Evolutionary conservation across 1,139 yeast species (phyloP).

Genomic region (Hemisphaericaspora lyxosophila): DNA sequence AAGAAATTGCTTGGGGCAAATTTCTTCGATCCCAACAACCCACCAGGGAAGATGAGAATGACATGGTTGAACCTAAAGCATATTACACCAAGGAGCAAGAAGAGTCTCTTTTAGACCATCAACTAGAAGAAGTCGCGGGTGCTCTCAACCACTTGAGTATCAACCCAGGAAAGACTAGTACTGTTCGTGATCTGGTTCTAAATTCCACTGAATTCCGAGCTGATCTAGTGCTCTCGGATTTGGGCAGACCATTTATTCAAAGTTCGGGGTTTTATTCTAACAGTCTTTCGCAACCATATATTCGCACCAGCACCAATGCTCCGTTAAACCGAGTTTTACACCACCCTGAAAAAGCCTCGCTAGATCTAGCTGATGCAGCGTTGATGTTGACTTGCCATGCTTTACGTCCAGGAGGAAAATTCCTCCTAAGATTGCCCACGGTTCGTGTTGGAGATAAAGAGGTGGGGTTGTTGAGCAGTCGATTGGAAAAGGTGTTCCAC

Average conservation of each 20-base stretch:
- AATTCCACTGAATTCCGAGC: constrained; percentile 24
- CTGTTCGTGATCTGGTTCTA: not conserved
- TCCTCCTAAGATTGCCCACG: constrained; percentile 70
- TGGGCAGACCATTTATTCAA: constrained; percentile 76
- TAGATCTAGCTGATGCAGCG: constrained; percentile 90
- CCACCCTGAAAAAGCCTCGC: constrained; percentile 28
- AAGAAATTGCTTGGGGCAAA: constrained; percentile 32
- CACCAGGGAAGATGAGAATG: constrained; percentile 1
- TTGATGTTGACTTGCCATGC: constrained; percentile 69
- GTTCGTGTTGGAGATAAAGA: constrained; percentile 56
- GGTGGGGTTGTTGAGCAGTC: constrained; percentile 53
- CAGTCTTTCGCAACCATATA: constrained; percentile 74
- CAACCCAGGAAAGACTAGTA: not conserved
- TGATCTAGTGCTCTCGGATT: constrained; percentile 79
- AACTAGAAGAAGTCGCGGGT: constrained; percentile 18
- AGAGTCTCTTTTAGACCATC: constrained; percentile 20
- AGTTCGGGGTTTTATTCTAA: constrained; percentile 63
- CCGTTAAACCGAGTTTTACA: constrained; percentile 27
- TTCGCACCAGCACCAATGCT: constrained; percentile 27
- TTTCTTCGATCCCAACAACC: not conserved
- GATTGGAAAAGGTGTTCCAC: constrained; percentile 60
- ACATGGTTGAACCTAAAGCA: constrained; percentile 18
- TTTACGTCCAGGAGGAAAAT: constrained; percentile 65
- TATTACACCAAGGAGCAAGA: constrained; percentile 31
- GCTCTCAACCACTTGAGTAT: constrained; percentile 4